Conservation (phyloP, 1,139 yeast genomes). For the Entelexis paramagnoliae region DNA sequence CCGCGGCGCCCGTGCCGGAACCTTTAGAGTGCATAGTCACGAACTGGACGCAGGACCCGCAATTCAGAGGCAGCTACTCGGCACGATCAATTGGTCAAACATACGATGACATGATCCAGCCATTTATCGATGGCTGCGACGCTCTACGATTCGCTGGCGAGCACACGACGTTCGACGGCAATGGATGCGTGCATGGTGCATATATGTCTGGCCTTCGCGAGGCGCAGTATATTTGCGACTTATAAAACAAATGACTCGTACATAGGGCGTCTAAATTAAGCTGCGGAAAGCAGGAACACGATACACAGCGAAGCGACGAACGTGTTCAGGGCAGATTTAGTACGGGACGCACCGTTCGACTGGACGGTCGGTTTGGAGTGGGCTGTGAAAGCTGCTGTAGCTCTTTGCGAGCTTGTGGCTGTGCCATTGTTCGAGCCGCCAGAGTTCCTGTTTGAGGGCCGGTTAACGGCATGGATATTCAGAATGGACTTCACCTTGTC, state of each 20-base stretch:
- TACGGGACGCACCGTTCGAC: too few species aligned
- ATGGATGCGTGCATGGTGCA: conserved; percentile 88
- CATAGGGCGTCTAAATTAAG: too few species aligned
- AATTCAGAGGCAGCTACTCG: conserved; percentile 62
- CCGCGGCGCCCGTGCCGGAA: conserved; percentile 29
- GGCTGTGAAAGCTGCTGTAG: too few species aligned
- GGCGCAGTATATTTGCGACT: conserved; percentile 9
- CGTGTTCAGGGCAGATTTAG: too few species aligned
- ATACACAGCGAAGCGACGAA: too few species aligned
- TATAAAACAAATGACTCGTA: not conserved
- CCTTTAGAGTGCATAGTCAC: conserved; percentile 49
- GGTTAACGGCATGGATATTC: not conserved
- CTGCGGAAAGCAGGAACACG: too few species aligned
- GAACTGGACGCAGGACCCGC: conserved; percentile 62
- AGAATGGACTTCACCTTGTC: not conserved
- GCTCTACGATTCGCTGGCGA: conserved; percentile 60
- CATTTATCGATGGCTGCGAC: conserved; percentile 32
- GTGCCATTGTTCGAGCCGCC: too few species aligned
- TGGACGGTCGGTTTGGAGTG: too few species aligned
- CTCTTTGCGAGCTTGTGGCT: too few species aligned
- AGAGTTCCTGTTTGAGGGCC: not conserved
- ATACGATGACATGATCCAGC: conserved; percentile 47
- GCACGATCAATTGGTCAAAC: conserved; percentile 61
- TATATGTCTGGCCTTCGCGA: conserved; percentile 50
- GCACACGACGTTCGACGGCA: conserved; percentile 64